phyloP scores from a whole-genome alignment of 2,329 filamentous ascomycete species.

The Zymoseptoria passerinii region DNA sequence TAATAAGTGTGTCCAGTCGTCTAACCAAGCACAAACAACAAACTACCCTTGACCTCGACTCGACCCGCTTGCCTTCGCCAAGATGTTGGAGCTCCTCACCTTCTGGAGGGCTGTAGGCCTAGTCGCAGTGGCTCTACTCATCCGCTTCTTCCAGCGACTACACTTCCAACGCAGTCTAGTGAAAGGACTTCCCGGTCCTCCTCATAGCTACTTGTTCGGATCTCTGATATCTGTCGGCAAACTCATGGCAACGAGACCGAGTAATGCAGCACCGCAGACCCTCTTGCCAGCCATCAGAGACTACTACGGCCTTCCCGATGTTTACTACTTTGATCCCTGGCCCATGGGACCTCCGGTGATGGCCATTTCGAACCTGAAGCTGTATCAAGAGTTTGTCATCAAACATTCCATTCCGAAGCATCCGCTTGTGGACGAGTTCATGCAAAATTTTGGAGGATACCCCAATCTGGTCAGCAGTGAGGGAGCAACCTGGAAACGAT shows the following conservation, averaged over 20 bases:
- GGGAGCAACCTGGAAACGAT: constrained; percentile 36
- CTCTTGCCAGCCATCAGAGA: constrained; percentile 29
- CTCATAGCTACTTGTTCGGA: constrained; percentile 35
- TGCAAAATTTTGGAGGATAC: constrained; percentile 31
- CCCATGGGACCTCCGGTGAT: constrained; percentile 31
- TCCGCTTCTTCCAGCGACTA: constrained; percentile 21
- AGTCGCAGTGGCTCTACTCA: constrained; percentile 15
- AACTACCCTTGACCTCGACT: background rate
- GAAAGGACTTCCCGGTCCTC: constrained; percentile 31
- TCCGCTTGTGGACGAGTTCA: constrained; percentile 22
- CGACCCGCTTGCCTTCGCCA: background rate
- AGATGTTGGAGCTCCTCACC: constrained; percentile 13
- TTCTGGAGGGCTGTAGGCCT: constrained; percentile 15
- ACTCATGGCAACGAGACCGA: constrained; percentile 28
- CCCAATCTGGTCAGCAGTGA: constrained; percentile 32
- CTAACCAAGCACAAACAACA: too few relatives aligned
- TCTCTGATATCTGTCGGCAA: constrained; percentile 34
- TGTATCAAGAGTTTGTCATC: constrained; percentile 33
- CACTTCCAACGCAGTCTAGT: constrained; percentile 21
- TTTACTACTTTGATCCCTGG: constrained; percentile 42
- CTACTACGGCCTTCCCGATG: constrained; percentile 30
- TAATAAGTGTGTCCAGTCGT: background rate
- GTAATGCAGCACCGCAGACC: constrained; percentile 30
- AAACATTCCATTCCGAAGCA: constrained; percentile 30
- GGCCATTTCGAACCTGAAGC: constrained; percentile 33